Percentiles rank a stretch among this genome's conserved stretches.
Evolutionary conservation across 306 rosid genomes (phyloP).

Genomic region (Hippophae tibetana): DNA sequence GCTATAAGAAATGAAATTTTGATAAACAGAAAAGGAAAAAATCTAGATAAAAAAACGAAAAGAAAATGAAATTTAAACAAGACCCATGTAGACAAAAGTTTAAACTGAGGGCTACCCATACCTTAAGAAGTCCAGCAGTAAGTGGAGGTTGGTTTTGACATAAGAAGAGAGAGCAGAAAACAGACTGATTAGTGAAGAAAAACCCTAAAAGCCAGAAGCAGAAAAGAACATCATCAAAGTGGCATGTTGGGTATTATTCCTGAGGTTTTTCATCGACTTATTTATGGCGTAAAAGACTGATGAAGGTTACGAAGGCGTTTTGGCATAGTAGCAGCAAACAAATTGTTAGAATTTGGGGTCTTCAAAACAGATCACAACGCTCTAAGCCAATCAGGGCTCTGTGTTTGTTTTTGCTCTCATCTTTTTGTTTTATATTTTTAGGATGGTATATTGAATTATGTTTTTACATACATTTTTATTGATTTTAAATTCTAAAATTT

Average conservation of each 20-base stretch:
- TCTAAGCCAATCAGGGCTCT: too few species aligned
- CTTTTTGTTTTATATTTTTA: too few species aligned
- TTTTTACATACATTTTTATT: too few species aligned
- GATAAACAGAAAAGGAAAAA: background rate
- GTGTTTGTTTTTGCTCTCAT: too few species aligned
- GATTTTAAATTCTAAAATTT: too few species aligned
- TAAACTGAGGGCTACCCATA: conserved; percentile 19
- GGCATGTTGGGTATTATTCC: background rate
- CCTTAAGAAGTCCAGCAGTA: conserved; percentile 28
- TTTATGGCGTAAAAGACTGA: too few species aligned
- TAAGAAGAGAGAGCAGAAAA: background rate
- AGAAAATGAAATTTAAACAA: conserved; percentile 13
- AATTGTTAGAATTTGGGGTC: too few species aligned
- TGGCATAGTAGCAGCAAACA: too few species aligned
- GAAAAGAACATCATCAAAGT: conserved; percentile 5
- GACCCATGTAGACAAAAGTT: conserved; percentile 1
- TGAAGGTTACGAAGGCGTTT: too few species aligned
- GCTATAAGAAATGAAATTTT: conserved; percentile 3
- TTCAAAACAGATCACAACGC: too few species aligned
- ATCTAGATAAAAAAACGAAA: background rate
- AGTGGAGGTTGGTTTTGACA: background rate
- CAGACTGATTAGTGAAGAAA: background rate
- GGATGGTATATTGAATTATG: too few species aligned
- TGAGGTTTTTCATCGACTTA: too few species aligned
- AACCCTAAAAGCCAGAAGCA: background rate